phyloP scores from a whole-genome alignment of 768 basidiomycete genomes.

The Phaffia tasmanica region DNA sequence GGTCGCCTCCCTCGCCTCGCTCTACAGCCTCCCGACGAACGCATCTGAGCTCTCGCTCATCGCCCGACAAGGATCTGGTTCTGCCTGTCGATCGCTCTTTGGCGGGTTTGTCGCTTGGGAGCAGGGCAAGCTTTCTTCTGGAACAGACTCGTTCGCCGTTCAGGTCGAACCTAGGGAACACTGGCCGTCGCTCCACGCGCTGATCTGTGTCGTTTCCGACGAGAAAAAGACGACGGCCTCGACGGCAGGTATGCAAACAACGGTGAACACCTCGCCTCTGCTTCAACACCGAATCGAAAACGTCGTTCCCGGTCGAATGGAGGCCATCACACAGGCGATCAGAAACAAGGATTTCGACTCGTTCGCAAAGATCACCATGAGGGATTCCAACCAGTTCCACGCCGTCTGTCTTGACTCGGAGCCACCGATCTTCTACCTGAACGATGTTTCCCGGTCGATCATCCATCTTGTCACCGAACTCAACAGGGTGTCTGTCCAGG shows the following conservation, averaged over 20 bases:
- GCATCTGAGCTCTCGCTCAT: conserved; percentile 80
- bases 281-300: conserved; percentile 76
- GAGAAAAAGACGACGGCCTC: conserved; percentile 93
- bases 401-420: conserved; percentile 92
- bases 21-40: conserved; percentile 68
- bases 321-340: conserved; percentile 69
- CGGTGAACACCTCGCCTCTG: conserved; percentile 79
- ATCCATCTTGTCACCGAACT: conserved; percentile 82
- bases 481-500: conserved; percentile 63
- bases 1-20: conserved; percentile 70
- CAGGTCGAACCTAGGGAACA: conserved; percentile 71
- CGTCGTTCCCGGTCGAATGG: conserved; percentile 83
- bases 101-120: conserved; percentile 98
- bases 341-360: conserved; percentile 63
- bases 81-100: conserved; percentile 92
- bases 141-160: conserved; percentile 76
- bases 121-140: conserved; percentile 54
- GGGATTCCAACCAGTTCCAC: conserved; percentile 97
- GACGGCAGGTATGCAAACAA: conserved; percentile 94
- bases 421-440: conserved; percentile 98
- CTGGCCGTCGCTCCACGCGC: conserved; percentile 93
- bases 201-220: conserved; percentile 93
- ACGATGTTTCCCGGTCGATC: conserved; percentile 90
- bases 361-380: conserved; percentile 89
- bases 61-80: conserved; percentile 93